A percentile compares a stretch with the other conserved stretches of the same genome.
Conservation (phyloP, 805 yeast genomes). For the Kazachstania bromeliacearum region DNA sequence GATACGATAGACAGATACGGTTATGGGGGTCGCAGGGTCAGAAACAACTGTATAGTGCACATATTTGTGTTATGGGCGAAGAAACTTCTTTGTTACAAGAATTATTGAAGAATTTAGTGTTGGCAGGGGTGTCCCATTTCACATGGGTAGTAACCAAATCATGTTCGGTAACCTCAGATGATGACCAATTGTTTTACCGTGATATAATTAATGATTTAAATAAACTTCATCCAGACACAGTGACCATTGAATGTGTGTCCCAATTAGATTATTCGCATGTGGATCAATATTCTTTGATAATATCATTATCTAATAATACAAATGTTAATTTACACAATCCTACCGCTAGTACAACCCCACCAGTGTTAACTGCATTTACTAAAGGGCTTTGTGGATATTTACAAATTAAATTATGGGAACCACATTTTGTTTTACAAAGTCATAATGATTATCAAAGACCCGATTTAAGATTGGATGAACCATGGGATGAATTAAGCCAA, state of each 20-base stretch:
- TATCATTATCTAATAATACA: background rate
- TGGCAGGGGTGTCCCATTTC: constrained; percentile 53
- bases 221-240: constrained; percentile 1
- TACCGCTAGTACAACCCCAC: constrained; percentile 31
- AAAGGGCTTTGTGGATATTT: constrained; percentile 60
- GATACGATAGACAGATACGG: constrained; percentile 81
- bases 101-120: constrained; percentile 61
- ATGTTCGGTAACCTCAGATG: no score
- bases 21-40: constrained; percentile 84
- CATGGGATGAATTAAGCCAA: constrained; percentile 60
- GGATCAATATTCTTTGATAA: no score
- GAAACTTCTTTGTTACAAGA: constrained; percentile 56
- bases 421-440: constrained; percentile 59
- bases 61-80: constrained; percentile 47
- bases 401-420: constrained; percentile 43
- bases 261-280: no score
- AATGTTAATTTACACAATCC: background rate
- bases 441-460: constrained; percentile 46
- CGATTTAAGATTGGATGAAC: constrained; percentile 57
- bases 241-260: background rate
- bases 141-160: constrained; percentile 43
- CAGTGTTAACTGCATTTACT: constrained; percentile 43
- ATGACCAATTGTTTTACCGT: constrained; percentile 2
- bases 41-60: constrained; percentile 42
- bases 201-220: constrained; percentile 1